These are phyloP conservation scores for Colletotrichum brevisporum DNA, from an alignment of 2,329 filamentous ascomycete species.

Conservation along the genomic window DNA sequence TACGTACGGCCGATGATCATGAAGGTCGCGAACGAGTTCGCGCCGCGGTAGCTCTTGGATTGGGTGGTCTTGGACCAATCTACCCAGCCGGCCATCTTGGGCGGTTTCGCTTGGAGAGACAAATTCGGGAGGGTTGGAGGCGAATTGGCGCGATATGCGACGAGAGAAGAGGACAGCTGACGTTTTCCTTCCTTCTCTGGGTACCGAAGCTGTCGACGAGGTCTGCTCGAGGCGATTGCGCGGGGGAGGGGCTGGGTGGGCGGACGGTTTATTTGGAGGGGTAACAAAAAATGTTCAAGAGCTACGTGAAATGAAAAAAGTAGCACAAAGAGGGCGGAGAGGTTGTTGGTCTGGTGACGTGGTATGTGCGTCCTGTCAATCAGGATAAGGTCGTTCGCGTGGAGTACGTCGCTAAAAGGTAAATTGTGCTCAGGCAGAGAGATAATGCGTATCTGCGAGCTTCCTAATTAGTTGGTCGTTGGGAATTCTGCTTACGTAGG, in stretches of 20 bases:
- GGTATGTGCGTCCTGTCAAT: constrained; percentile 15
- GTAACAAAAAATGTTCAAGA: neutral
- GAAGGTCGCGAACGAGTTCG: constrained; percentile 91
- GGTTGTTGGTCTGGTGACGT: constrained; percentile 15
- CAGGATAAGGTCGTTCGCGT: constrained; percentile 3
- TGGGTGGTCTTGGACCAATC: constrained; percentile 71
- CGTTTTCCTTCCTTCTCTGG: neutral
- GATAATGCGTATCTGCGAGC: constrained; percentile 11
- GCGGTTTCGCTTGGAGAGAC: neutral
- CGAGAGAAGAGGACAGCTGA: neutral
- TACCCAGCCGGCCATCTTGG: constrained; percentile 47
- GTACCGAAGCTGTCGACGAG: neutral
- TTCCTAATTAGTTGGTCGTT: constrained; percentile 14
- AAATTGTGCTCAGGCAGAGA: constrained; percentile 8
- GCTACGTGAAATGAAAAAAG: neutral
- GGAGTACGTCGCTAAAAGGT: neutral
- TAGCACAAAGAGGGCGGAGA: constrained; percentile 20
- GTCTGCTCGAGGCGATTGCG: neutral
- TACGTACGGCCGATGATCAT: constrained; percentile 94
- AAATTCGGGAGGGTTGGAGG: neutral
- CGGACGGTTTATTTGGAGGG: neutral
- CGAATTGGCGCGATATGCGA: neutral
- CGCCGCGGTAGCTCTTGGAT: constrained; percentile 71
- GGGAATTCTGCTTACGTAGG: constrained; percentile 24
- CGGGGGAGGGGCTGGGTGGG: neutral